Base-by-base conservation (phyloP, 169 alveolate genomes). In the Cryptosporidium ryanae region DNA sequence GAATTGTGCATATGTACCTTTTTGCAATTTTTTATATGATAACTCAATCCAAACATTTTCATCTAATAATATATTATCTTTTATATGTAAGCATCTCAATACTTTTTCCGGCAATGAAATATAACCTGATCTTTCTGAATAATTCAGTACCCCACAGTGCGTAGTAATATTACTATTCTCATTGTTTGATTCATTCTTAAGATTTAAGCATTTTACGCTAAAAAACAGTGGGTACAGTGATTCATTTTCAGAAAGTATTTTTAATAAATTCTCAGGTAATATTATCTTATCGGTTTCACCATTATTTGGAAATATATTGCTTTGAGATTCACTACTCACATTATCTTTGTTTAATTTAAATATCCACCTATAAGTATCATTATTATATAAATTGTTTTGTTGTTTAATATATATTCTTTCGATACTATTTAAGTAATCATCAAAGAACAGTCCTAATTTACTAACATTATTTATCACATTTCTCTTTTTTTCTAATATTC, bases 141-240 rank as follows among this genome's bases (percentile, higher is more conserved):
- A 76, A 44, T 76, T 70, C 15, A 76, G 25, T 23, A 76, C 87
- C 13, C 87, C 71, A 61, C 87, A 76, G 38, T 76, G 87, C 4
- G 87, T 76, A 29, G 50, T 65, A 6, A 25, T 15, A 46, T 2
- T 66, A 25, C 25, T 46, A 25, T 43, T 23, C 17, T 15, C 21
- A 50, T 55, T 34, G n/a, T 17, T 21, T 23, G 31, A 21, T 13
- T 17, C 10, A n/a, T 32, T 25, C 13, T 59, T 18, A 34, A 21
- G 15, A 38, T 76, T 76, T 57, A 76, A 13, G 21, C 68, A 55
- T 34, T 76, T 61, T 10, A 76, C 46, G 2, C 46, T 76, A 32
- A 76, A 76, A 59, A 25, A 76, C 7, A 76, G 59, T 17, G 87
- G 87, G 59, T 76, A 76, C 23, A 61, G 8, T 8, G 68, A 59